Conservation (phyloP, 73 alveolate genomes). For the Durusdinium trenchii region DNA sequence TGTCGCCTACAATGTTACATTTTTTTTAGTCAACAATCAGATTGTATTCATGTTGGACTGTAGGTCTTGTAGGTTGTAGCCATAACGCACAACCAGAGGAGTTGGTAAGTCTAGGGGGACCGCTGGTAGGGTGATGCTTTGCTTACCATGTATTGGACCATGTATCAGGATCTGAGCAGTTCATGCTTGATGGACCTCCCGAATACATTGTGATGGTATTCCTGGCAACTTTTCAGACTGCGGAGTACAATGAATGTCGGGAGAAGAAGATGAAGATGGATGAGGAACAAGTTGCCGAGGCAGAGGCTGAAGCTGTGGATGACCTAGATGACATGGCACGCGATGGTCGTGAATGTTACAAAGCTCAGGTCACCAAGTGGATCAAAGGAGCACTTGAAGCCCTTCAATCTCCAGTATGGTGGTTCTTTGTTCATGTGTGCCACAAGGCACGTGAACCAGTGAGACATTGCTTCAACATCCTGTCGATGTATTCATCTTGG, state of each 20-base stretch:
- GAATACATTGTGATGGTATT: background rate
- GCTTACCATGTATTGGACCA: too few relatives aligned
- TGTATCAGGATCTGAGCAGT: slow-evolving; percentile 54
- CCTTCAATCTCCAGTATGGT: background rate
- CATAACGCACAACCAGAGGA: too few relatives aligned
- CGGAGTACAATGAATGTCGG: background rate
- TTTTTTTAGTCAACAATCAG: too few relatives aligned
- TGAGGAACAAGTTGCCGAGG: too few relatives aligned
- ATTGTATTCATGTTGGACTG: too few relatives aligned
- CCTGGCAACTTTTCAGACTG: slow-evolving; percentile 24
- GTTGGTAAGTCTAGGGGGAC: too few relatives aligned
- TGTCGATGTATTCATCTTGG: background rate
- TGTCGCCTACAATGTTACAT: too few relatives aligned
- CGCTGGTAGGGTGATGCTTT: too few relatives aligned
- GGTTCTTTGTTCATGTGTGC: background rate
- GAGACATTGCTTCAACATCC: background rate
- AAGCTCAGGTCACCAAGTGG: background rate
- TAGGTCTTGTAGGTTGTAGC: too few relatives aligned
- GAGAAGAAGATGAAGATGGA: too few relatives aligned
- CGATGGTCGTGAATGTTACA: background rate
- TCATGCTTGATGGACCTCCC: slow-evolving; percentile 24
- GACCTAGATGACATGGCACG: too few relatives aligned
- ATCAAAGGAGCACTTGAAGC: background rate
- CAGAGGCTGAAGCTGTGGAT: too few relatives aligned
- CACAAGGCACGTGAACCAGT: background rate